These are phyloP conservation scores for Guillardia theta DNA, from an alignment of 78 protist species.

Conservation along the genomic window DNA sequence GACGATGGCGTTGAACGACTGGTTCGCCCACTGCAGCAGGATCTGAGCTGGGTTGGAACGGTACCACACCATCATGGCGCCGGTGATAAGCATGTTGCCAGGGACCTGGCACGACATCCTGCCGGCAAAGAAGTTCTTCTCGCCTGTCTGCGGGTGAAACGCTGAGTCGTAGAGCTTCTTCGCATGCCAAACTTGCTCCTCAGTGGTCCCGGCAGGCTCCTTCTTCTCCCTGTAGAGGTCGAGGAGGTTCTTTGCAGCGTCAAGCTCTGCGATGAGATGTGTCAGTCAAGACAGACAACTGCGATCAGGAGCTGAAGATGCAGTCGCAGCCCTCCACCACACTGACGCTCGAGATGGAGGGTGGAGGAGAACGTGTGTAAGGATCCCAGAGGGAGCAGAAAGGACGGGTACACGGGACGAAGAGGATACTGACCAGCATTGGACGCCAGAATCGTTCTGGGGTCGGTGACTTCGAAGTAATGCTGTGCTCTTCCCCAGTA, in stretches of 20 bases:
- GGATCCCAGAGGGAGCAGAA: not conserved
- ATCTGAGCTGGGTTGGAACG: not conserved
- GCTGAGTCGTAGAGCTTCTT: not conserved
- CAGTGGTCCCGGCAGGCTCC: slow-evolving; percentile 17
- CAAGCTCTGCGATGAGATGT: not conserved
- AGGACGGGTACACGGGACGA: not conserved
- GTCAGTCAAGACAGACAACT: not conserved
- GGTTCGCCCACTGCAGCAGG: slow-evolving; percentile 5
- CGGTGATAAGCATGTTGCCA: not conserved
- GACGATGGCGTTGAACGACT: not conserved
- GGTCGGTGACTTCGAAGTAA: slow-evolving; percentile 6
- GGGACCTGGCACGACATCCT: slow-evolving; percentile 33
- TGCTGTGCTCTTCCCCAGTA: not conserved
- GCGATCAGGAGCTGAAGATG: not conserved
- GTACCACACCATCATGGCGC: not conserved
- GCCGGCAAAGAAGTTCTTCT: not conserved
- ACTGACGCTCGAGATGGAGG: not conserved
- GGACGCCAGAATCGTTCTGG: not conserved
- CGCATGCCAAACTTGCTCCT: not conserved
- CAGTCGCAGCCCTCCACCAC: not conserved
- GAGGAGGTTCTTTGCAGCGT: not conserved
- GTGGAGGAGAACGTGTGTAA: not conserved
- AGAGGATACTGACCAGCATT: not conserved
- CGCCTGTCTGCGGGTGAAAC: slow-evolving; percentile 38
- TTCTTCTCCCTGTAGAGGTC: not conserved